These are phyloP conservation scores for Umbelopsis sp. DNA, from an alignment of 371 early-diverging fungal species.

Conservation along the genomic window DNA sequence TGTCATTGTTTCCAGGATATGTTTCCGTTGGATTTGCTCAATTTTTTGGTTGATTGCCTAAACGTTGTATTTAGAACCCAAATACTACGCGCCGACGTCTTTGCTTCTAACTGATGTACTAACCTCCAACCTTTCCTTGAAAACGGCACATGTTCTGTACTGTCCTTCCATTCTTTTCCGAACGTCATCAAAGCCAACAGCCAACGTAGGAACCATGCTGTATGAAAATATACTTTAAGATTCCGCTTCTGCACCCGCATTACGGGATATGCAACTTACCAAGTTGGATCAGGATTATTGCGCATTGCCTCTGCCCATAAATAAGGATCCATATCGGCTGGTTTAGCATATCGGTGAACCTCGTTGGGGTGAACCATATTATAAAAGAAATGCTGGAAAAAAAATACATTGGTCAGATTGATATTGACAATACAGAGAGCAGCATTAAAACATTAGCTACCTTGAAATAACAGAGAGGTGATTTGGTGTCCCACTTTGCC, in stretches of 20 bases:
- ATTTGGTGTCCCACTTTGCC: slow-evolving; percentile 78
- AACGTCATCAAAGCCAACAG: slow-evolving; percentile 86
- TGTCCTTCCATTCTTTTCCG: slow-evolving; percentile 83
- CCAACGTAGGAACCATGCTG: slow-evolving; percentile 89
- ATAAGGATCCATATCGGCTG: slow-evolving; percentile 72
- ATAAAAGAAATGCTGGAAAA: slow-evolving; percentile 81
- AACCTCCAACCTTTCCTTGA: slow-evolving; percentile 66
- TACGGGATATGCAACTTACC: slow-evolving; percentile 38
- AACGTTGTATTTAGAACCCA: not conserved
- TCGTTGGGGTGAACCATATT: slow-evolving; percentile 84
- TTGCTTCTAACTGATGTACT: slow-evolving; percentile 17
- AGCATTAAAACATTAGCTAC: slow-evolving; percentile 25
- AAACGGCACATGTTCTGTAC: slow-evolving; percentile 59
- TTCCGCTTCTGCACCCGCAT: not conserved
- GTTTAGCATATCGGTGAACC: slow-evolving; percentile 75
- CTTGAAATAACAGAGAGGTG: slow-evolving; percentile 81
- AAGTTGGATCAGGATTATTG: slow-evolving; percentile 83
- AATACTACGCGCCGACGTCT: not conserved
- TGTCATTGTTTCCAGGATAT: slow-evolving; percentile 33
- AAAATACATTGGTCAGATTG: not conserved
- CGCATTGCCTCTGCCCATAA: slow-evolving; percentile 82
- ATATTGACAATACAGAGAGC: not conserved
- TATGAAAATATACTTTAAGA: not conserved
- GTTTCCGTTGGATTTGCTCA: slow-evolving; percentile 33
- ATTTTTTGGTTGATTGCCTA: slow-evolving; percentile 43